A percentile compares a stretch with the other conserved stretches of the same genome.
Conservation (phyloP, 108 stramenopile species). For the Skeletonema marinoi region DNA sequence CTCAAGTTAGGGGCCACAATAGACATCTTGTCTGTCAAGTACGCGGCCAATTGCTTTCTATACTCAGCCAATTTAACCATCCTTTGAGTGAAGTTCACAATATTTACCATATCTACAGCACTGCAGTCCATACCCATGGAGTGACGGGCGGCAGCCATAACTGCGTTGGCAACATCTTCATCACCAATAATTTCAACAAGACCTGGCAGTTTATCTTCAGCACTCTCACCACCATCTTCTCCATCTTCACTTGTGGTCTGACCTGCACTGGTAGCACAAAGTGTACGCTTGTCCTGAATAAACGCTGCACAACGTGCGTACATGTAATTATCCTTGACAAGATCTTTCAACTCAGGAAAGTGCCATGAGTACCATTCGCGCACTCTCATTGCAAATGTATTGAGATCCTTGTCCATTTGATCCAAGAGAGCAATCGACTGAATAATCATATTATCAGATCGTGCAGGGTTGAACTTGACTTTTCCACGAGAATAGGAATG, state of each 20-base stretch:
- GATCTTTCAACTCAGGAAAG: slow-evolving; percentile 97
- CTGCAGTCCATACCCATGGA: slow-evolving; percentile 99
- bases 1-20: slow-evolving; percentile 97
- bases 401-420: slow-evolving; percentile 99
- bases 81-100: slow-evolving; percentile 95
- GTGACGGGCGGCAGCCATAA: slow-evolving; percentile 89
- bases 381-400: slow-evolving; percentile 99
- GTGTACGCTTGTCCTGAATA: slow-evolving; percentile 81
- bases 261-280: slow-evolving; percentile 50
- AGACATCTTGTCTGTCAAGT: slow-evolving; percentile 95
- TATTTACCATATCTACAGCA: slow-evolving; percentile 97
- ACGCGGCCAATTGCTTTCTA: slow-evolving; percentile 90
- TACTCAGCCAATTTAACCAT: slow-evolving; percentile 98
- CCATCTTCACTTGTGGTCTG: slow-evolving; percentile 49
- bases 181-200: slow-evolving; percentile 89
- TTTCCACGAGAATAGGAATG: slow-evolving; percentile 98
- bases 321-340: slow-evolving; percentile 98
- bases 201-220: slow-evolving; percentile 74
- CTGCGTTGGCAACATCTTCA: slow-evolving; percentile 91
- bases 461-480: slow-evolving; percentile 99
- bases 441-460: slow-evolving; percentile 99
- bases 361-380: slow-evolving; percentile 99
- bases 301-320: slow-evolving; percentile 91
- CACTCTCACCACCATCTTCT: slow-evolving; percentile 35
- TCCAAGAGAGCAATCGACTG: slow-evolving; percentile 99